These are phyloP conservation scores for Diaporthe caulivora DNA, from an alignment of 2,329 filamentous ascomycete genomes.

Conservation along the genomic window DNA sequence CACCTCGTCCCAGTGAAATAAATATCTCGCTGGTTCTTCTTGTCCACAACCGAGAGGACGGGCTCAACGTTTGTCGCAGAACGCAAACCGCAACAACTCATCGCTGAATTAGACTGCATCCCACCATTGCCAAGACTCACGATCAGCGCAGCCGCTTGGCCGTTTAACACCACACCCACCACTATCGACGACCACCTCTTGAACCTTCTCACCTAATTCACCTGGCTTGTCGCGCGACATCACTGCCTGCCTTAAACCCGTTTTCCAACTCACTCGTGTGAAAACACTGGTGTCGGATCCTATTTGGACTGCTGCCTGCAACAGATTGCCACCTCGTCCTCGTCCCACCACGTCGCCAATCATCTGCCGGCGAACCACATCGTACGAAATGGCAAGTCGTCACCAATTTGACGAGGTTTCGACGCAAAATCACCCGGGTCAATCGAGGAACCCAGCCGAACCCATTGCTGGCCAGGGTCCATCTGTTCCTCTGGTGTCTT, in stretches of 20 bases:
- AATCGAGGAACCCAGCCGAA: not conserved
- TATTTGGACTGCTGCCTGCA: constrained; percentile 2
- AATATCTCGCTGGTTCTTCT: not conserved
- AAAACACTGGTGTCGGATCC: constrained; percentile 14
- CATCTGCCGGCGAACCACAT: constrained; percentile 2
- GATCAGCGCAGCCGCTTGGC: constrained; percentile 12
- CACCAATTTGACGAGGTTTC: constrained; percentile 20
- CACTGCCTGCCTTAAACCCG: constrained; percentile 23
- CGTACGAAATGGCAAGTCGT: constrained; percentile 12
- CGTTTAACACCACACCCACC: constrained; percentile 32
- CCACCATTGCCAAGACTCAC: constrained; percentile 21
- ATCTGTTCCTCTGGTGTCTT: not conserved
- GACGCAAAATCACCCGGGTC: not conserved
- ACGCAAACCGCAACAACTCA: not conserved
- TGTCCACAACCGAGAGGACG: not conserved
- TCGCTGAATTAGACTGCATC: not conserved
- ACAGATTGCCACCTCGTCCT: constrained; percentile 14
- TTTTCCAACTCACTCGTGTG: not conserved
- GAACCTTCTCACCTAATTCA: not conserved
- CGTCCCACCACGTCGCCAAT: not conserved
- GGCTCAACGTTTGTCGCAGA: too few relatives aligned
- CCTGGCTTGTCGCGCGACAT: not conserved
- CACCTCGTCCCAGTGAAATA: not conserved
- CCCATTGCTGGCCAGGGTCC: not conserved
- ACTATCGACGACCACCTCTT: not conserved